Percentiles rank a stretch among this genome's conserved stretches.
phyloP scores from a whole-genome alignment of 2,329 filamentous ascomycete species.

The Curvularia sp. region DNA sequence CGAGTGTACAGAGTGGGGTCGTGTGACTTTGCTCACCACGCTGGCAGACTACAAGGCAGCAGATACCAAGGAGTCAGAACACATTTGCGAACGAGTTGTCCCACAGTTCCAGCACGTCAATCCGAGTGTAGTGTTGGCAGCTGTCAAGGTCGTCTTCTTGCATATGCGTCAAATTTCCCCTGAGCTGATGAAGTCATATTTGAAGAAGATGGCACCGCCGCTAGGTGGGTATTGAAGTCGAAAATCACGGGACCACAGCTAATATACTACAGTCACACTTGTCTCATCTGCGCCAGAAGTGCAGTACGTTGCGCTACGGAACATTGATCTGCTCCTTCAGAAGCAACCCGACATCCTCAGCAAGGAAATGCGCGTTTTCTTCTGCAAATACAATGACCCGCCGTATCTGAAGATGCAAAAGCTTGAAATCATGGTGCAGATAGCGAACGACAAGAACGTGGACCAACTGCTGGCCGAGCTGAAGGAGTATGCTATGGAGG shows the following conservation, averaged over 20 bases:
- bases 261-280: conserved; percentile 74
- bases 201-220: conserved; percentile 98
- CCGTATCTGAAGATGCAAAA: conserved; percentile 98
- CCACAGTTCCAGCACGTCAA: conserved; percentile 99
- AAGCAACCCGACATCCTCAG: conserved; percentile 95
- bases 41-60: conserved; percentile 84
- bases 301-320: conserved; percentile 93
- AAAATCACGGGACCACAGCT: conserved; percentile 26
- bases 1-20: conserved; percentile 98
- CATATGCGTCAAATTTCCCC: conserved; percentile 87
- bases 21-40: conserved; percentile 90
- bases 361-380: conserved; percentile 97
- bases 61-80: conserved; percentile 96
- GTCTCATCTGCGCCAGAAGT: conserved; percentile 96
- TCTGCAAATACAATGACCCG: conserved; percentile 99
- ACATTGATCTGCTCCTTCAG: conserved; percentile 94
- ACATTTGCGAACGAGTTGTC: conserved; percentile 94
- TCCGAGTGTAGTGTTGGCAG: conserved; percentile 93
- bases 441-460: conserved; percentile 96
- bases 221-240: conserved; percentile 66
- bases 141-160: conserved; percentile 95
- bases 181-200: conserved; percentile 81
- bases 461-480: conserved; percentile 93
- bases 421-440: conserved; percentile 98
- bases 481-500: conserved; percentile 96